Evolutionary conservation across 345 rosid species (phyloP).

Genomic region (Citrus glauca): DNA sequence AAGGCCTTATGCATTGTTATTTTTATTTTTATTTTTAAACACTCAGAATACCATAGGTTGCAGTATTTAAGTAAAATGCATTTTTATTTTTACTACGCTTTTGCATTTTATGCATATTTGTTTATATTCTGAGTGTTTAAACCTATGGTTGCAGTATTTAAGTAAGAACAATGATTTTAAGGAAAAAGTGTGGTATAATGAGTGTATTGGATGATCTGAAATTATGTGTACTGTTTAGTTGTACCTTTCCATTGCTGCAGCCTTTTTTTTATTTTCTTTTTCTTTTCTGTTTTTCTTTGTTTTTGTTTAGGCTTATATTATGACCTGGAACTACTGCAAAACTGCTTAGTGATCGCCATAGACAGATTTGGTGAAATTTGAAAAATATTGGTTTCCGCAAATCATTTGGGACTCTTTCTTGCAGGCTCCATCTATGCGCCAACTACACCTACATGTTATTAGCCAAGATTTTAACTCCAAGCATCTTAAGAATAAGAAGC

Average conservation of each 20-base stretch:
- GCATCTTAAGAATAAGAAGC: conserved; percentile 81
- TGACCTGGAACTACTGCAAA: not conserved
- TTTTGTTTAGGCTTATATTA: not conserved
- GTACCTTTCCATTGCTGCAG: not conserved
- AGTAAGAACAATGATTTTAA: not conserved
- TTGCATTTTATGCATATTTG: no score
- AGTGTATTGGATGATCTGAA: not conserved
- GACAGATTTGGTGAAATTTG: not conserved
- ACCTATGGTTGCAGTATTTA: not conserved
- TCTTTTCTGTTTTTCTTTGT: not conserved
- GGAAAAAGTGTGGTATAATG: not conserved
- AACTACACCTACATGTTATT: conserved; percentile 85
- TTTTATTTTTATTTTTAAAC: not conserved
- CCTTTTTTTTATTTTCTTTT: not conserved
- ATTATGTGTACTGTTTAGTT: not conserved
- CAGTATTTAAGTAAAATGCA: not conserved
- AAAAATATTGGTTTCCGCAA: not conserved
- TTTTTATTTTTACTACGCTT: no score
- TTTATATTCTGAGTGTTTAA: no score
- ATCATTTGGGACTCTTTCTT: not conserved
- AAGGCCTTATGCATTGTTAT: no score
- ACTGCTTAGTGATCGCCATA: not conserved
- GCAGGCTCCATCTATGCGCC: conserved; percentile 78
- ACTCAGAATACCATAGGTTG: not conserved
- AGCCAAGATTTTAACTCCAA: conserved; percentile 91